phyloP scores from a whole-genome alignment of 176 grass and related monocot species.

The Avena sativa region DNA sequence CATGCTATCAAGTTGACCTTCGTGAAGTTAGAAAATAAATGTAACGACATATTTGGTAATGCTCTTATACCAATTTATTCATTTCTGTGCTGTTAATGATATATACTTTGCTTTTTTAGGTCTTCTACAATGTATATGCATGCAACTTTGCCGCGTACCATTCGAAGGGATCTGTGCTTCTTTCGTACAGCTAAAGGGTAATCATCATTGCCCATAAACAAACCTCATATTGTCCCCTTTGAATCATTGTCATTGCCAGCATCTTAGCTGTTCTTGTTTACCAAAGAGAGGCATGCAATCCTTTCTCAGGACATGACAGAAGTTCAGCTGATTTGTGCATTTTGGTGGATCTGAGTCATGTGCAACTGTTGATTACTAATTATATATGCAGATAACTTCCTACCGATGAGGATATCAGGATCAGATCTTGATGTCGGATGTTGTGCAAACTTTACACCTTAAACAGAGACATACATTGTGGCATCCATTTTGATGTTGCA shows the following conservation, averaged over 20 bases:
- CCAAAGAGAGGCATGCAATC: slow-evolving; percentile 44
- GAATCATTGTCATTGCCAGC: slow-evolving; percentile 47
- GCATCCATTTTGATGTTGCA: slow-evolving; percentile 46
- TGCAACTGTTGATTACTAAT: slow-evolving; percentile 51
- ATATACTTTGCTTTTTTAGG: slow-evolving; percentile 29
- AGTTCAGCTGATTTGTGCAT: slow-evolving; percentile 48
- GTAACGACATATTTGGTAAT: slow-evolving; percentile 34
- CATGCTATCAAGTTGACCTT: slow-evolving; percentile 42
- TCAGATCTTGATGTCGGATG: slow-evolving; percentile 50
- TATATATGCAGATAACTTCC: slow-evolving; percentile 39
- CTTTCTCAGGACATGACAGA: slow-evolving; percentile 47
- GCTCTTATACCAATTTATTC: slow-evolving; percentile 34
- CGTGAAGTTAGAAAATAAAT: slow-evolving; percentile 28
- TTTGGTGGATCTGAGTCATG: slow-evolving; percentile 58
- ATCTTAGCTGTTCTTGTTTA: slow-evolving; percentile 63
- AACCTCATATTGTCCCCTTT: slow-evolving; percentile 42
- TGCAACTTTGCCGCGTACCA: slow-evolving; percentile 51
- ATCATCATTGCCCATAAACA: slow-evolving; percentile 35
- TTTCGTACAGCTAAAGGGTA: slow-evolving; percentile 51
- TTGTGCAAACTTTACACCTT: slow-evolving; percentile 47
- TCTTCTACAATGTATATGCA: slow-evolving; percentile 27
- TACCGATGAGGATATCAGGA: slow-evolving; percentile 47
- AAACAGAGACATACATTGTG: slow-evolving; percentile 41
- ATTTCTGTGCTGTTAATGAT: slow-evolving; percentile 38
- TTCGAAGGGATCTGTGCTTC: slow-evolving; percentile 14